Percentiles rank a stretch among this genome's conserved stretches.
phyloP scores from a whole-genome alignment of 2,329 filamentous ascomycete species.

The Phoma sp. region DNA sequence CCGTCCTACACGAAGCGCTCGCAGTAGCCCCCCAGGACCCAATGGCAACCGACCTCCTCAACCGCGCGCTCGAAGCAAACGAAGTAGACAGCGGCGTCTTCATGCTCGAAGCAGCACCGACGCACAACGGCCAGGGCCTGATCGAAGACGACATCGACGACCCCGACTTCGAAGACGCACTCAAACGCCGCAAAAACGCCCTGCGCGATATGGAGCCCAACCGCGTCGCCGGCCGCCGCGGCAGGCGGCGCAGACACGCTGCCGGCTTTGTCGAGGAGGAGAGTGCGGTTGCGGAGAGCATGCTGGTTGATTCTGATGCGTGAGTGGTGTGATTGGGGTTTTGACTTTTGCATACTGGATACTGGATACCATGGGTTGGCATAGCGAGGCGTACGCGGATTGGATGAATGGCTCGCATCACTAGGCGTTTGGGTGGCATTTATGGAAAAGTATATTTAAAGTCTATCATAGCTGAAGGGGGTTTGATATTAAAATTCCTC shows the following conservation, averaged over 20 bases:
- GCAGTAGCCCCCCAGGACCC: constrained; percentile 81
- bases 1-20: constrained; percentile 83
- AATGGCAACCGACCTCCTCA: constrained; percentile 79
- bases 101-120: constrained; percentile 3
- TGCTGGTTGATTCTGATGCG: constrained; percentile 59
- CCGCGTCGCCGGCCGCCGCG: constrained; percentile 62
- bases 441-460: not conserved
- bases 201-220: constrained; percentile 58
- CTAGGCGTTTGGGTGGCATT: not conserved
- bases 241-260: constrained; percentile 54
- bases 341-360: too few species aligned
- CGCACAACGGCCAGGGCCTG: not conserved
- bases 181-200: constrained; percentile 59
- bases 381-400: constrained; percentile 7
- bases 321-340: not conserved
- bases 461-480: too few species aligned
- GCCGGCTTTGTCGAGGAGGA: constrained; percentile 56
- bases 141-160: constrained; percentile 24
- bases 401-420: not conserved
- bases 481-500: too few species aligned
- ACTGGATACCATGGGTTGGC: not conserved
- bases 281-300: constrained; percentile 54
- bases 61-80: constrained; percentile 66
- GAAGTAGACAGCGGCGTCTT: constrained; percentile 30
- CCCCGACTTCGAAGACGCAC: constrained; percentile 59